Conservation (phyloP, 805 yeast species). For the Schizosaccharomyces lindneri region DNA sequence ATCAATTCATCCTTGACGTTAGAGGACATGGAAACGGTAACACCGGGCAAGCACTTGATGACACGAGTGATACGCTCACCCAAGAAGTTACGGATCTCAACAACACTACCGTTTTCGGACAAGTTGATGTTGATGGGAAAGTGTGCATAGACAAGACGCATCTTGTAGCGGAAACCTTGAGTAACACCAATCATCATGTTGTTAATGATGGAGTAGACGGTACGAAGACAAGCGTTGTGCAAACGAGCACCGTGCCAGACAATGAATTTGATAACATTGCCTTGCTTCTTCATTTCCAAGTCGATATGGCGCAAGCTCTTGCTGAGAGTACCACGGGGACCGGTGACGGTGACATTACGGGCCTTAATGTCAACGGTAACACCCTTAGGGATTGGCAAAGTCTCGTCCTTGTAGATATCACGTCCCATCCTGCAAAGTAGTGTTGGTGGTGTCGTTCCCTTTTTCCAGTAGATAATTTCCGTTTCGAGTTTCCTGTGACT, state of each 20-base stretch:
- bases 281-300: conserved; percentile 65
- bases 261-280: conserved; percentile 54
- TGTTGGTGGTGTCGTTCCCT: not conserved
- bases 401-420: conserved; percentile 4
- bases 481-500: not conserved
- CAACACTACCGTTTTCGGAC: conserved; percentile 48
- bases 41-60: conserved; percentile 74
- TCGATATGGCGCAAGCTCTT: conserved; percentile 87
- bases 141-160: conserved; percentile 99
- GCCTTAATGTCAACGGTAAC: conserved; percentile 80
- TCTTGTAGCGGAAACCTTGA: conserved; percentile 73
- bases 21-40: conserved; percentile 54
- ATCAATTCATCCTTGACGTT: conserved; percentile 84
- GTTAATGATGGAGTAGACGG: conserved; percentile 82
- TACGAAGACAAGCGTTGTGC: conserved; percentile 98
- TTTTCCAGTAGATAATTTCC: not conserved
- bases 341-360: conserved; percentile 70
- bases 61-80: conserved; percentile 96
- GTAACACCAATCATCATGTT: conserved; percentile 97
- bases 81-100: conserved; percentile 97
- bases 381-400: conserved; percentile 1
- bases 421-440: conserved; percentile 2
- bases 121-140: conserved; percentile 98
- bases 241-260: conserved; percentile 98
- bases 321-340: conserved; percentile 89